Conservation (phyloP, 2,329 filamentous ascomycete species). For the Paracoccidioides brasiliensis region DNA sequence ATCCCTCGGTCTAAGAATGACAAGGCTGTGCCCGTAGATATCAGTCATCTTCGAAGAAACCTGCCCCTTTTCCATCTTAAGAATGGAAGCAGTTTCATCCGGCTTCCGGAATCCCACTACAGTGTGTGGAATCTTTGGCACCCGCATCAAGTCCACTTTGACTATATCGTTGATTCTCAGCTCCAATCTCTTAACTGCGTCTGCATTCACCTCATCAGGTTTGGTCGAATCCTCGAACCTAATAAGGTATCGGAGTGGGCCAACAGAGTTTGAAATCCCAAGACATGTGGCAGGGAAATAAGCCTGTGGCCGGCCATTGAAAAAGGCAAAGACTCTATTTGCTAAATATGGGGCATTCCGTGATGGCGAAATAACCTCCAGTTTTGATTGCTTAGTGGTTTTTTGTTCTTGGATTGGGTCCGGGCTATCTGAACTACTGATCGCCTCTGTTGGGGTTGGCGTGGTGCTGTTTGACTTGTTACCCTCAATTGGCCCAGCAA, state of each 20-base stretch:
- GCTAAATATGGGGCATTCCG: constrained; percentile 22
- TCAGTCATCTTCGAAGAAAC: constrained; percentile 9
- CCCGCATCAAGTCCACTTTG: constrained; percentile 32
- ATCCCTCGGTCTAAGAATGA: constrained; percentile 31
- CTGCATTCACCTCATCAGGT: constrained; percentile 27
- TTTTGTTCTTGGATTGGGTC: neutral
- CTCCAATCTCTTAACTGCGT: constrained; percentile 33
- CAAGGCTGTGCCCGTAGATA: constrained; percentile 31
- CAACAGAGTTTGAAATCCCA: constrained; percentile 28
- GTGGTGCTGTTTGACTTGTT: constrained; percentile 5
- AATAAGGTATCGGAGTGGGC: constrained; percentile 32
- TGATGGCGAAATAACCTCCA: neutral
- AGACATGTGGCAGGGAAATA: constrained; percentile 50
- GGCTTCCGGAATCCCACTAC: constrained; percentile 30
- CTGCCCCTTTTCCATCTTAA: constrained; percentile 10
- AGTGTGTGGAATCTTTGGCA: constrained; percentile 32
- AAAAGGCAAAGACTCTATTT: constrained; percentile 45
- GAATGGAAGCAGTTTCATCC: constrained; percentile 13
- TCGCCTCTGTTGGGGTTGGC: constrained; percentile 2
- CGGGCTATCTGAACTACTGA: neutral
- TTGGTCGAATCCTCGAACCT: constrained; percentile 32
- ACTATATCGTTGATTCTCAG: constrained; percentile 33
- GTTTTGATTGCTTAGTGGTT: neutral
- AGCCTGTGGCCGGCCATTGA: constrained; percentile 41
- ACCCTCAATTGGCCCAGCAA: neutral